phyloP scores from a whole-genome alignment of 495 filamentous ascomycete genomes.

The Lophiotrema nucula region DNA sequence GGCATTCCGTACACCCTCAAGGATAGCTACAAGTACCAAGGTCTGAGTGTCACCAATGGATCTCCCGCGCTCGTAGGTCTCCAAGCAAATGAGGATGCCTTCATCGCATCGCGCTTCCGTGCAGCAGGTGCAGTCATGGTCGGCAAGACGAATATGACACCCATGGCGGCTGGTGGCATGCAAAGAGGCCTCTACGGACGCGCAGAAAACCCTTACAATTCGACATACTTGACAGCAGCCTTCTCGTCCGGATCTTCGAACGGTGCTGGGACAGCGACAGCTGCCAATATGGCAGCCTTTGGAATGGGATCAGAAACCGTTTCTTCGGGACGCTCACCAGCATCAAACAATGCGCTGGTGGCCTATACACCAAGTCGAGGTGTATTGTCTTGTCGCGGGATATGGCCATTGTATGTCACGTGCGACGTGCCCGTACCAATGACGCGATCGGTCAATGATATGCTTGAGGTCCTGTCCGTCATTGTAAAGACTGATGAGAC shows the following conservation, averaged over 20 bases:
- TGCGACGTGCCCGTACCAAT: no score
- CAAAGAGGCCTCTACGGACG: conserved; percentile 41
- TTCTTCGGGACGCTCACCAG: no score
- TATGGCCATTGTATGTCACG: no score
- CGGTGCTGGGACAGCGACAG: conserved; percentile 37
- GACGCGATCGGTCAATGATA: no score
- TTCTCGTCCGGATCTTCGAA: conserved; percentile 43
- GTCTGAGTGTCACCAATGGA: conserved; percentile 40
- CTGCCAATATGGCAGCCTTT: no score
- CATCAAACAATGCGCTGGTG: no score
- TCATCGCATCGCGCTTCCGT: conserved; percentile 33
- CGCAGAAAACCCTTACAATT: conserved; percentile 41
- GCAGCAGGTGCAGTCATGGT: conserved; percentile 38
- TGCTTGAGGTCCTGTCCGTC: no score
- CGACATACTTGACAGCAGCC: conserved; percentile 39
- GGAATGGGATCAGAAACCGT: no score
- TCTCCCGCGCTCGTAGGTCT: conserved; percentile 40
- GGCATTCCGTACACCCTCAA: conserved; percentile 43
- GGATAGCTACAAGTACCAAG: conserved; percentile 40
- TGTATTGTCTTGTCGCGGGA: no score
- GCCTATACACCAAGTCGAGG: no score
- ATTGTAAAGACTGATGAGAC: no score
- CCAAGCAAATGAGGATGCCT: conserved; percentile 33
- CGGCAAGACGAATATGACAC: conserved; percentile 43
- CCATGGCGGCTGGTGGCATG: conserved; percentile 43